These are phyloP conservation scores for Colletotrichum orchidophilum DNA, from an alignment of 2,329 filamentous ascomycete genomes.

Conservation along the genomic window DNA sequence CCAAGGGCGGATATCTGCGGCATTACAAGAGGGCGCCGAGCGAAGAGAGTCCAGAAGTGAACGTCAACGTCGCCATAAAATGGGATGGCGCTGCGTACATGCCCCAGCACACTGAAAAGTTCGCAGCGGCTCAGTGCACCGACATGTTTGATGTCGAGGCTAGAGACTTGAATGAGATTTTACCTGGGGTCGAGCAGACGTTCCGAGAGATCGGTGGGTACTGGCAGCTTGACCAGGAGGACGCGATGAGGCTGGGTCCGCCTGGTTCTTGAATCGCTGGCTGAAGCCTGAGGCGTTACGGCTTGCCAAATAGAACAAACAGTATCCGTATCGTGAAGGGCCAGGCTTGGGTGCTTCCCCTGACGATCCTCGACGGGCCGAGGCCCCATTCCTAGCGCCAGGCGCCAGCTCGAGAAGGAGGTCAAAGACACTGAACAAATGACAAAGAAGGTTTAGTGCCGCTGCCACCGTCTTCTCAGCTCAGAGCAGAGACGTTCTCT, in stretches of 20 bases:
- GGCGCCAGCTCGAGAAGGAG: not conserved
- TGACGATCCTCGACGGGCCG: not conserved
- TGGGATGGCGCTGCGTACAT: slow-evolving; percentile 21
- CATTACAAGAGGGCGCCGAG: slow-evolving; percentile 19
- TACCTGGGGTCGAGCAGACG: slow-evolving; percentile 22
- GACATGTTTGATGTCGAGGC: slow-evolving; percentile 21
- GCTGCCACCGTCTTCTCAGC: not conserved
- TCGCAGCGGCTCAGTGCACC: slow-evolving; percentile 17
- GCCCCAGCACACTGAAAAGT: not conserved
- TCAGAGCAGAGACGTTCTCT: not conserved
- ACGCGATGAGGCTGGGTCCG: not conserved
- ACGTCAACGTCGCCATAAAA: slow-evolving; percentile 17
- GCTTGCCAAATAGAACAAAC: not conserved
- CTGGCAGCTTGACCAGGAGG: slow-evolving; percentile 26
- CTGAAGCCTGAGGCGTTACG: not conserved
- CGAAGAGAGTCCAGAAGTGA: slow-evolving; percentile 15
- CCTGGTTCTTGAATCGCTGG: not conserved
- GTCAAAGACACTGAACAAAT: slow-evolving; percentile 5
- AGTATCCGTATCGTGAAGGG: not conserved
- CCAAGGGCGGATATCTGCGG: slow-evolving; percentile 11
- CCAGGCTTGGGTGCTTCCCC: not conserved
- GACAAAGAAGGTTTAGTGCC: slow-evolving; percentile 9
- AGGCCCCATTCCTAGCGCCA: not conserved
- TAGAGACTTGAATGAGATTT: slow-evolving; percentile 10
- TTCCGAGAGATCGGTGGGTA: slow-evolving; percentile 21